These are phyloP conservation scores for Rhizopogon sp. DNA, from an alignment of 768 basidiomycete genomes.

Conservation along the genomic window DNA sequence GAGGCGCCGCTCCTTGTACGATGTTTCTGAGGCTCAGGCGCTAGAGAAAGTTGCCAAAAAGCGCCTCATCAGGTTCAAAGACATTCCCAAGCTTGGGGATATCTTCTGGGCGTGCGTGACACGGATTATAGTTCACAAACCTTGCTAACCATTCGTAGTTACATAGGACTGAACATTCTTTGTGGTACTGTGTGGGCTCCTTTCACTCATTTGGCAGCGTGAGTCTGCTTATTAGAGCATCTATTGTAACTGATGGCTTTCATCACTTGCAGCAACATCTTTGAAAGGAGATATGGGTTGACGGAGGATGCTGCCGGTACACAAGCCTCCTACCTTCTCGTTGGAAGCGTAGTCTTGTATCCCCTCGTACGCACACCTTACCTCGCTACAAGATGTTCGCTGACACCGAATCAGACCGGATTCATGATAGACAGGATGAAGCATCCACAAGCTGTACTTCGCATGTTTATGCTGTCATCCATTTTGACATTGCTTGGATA, in stretches of 20 bases:
- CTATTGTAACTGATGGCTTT: background rate
- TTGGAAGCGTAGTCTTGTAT: conserved; percentile 64
- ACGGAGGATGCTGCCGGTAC: conserved; percentile 55
- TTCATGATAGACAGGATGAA: conserved; percentile 57
- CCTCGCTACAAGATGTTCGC: background rate
- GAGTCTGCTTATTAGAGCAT: conserved; percentile 18
- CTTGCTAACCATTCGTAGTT: conserved; percentile 33
- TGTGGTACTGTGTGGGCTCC: conserved; percentile 78
- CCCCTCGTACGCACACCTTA: conserved; percentile 46
- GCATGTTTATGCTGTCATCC: conserved; percentile 55
- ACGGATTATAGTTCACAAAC: background rate
- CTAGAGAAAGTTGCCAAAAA: conserved; percentile 64
- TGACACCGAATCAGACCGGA: conserved; percentile 44
- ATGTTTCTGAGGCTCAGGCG: conserved; percentile 54
- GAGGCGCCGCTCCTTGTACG: conserved; percentile 36
- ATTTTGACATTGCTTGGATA: conserved; percentile 57
- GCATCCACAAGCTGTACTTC: conserved; percentile 50
- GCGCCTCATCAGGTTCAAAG: conserved; percentile 51
- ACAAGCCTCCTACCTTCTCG: conserved; percentile 67
- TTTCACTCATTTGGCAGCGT: conserved; percentile 75
- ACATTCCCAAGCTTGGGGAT: conserved; percentile 66
- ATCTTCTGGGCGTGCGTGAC: conserved; percentile 68
- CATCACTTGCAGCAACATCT: conserved; percentile 50
- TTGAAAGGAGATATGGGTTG: conserved; percentile 61
- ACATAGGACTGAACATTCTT: conserved; percentile 69